Conservation (phyloP, 768 basidiomycete species). For the Lentinula lateritia region DNA sequence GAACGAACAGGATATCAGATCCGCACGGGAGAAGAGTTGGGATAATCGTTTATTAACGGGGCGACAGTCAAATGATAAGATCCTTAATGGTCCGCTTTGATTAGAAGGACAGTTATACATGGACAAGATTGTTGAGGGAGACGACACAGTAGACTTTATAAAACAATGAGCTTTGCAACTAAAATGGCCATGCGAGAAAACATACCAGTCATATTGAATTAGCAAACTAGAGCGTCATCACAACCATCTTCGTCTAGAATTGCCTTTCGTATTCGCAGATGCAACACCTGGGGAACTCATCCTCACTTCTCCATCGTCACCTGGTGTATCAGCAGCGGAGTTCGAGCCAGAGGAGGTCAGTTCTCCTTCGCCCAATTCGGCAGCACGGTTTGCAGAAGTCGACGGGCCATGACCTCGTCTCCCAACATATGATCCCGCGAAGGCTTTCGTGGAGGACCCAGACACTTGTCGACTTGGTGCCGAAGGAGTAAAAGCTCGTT, state of each 20-base stretch:
- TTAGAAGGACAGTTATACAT: not conserved
- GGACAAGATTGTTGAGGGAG: not conserved
- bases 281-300: not conserved
- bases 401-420: not conserved
- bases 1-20: not conserved
- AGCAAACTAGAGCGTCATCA: not conserved
- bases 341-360: not conserved
- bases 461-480: not conserved
- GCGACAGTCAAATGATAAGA: not conserved
- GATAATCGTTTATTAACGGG: no score
- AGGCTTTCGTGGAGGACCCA: not conserved
- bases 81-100: not conserved
- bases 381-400: not conserved
- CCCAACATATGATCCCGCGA: not conserved
- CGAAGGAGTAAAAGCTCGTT: not conserved
- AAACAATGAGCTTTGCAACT: not conserved
- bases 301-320: not conserved
- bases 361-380: not conserved
- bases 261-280: not conserved
- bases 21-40: not conserved
- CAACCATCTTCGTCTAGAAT: not conserved
- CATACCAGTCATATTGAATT: not conserved
- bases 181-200: not conserved
- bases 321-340: not conserved
- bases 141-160: not conserved